Conservation (phyloP, 2,329 filamentous ascomycete species). For the Dactylella cylindrospora region DNA sequence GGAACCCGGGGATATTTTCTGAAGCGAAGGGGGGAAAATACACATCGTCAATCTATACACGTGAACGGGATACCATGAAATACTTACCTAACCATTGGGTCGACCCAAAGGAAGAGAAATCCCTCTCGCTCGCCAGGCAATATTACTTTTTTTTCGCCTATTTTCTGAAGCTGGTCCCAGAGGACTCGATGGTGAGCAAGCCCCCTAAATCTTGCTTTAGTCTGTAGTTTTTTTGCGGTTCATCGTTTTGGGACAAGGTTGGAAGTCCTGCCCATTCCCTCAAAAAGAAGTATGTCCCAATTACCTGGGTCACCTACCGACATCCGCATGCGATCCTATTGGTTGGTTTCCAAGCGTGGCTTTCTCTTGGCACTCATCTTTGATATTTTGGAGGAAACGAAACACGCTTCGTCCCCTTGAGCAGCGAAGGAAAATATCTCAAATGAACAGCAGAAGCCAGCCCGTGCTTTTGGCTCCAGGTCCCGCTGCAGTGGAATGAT, state of each 20-base stretch:
- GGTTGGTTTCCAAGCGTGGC: too few relatives aligned
- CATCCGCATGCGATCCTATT: constrained; percentile 41
- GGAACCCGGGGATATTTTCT: constrained; percentile 22
- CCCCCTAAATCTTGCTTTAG: too few relatives aligned
- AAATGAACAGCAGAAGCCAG: too few relatives aligned
- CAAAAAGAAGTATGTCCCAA: constrained; percentile 18
- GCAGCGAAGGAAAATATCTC: constrained; percentile 35
- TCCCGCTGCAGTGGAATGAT: constrained; percentile 5
- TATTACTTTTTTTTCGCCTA: too few relatives aligned
- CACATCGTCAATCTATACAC: not conserved
- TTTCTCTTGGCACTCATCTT: too few relatives aligned
- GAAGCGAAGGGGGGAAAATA: constrained; percentile 3
- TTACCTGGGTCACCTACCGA: constrained; percentile 31
- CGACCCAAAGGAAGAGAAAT: constrained; percentile 1
- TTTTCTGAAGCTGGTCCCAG: too few relatives aligned
- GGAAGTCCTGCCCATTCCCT: constrained; percentile 8
- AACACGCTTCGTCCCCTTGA: too few relatives aligned
- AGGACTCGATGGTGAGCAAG: too few relatives aligned
- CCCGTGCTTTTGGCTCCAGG: not conserved
- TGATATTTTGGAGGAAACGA: too few relatives aligned
- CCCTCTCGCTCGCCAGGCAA: constrained; percentile 4
- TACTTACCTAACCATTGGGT: constrained; percentile 15
- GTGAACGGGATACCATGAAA: constrained; percentile 13
- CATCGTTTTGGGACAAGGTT: too few relatives aligned
- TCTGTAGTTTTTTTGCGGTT: too few relatives aligned